These are phyloP conservation scores for Cadophora gregata DNA, from an alignment of 2,329 filamentous ascomycete genomes.

Conservation along the genomic window DNA sequence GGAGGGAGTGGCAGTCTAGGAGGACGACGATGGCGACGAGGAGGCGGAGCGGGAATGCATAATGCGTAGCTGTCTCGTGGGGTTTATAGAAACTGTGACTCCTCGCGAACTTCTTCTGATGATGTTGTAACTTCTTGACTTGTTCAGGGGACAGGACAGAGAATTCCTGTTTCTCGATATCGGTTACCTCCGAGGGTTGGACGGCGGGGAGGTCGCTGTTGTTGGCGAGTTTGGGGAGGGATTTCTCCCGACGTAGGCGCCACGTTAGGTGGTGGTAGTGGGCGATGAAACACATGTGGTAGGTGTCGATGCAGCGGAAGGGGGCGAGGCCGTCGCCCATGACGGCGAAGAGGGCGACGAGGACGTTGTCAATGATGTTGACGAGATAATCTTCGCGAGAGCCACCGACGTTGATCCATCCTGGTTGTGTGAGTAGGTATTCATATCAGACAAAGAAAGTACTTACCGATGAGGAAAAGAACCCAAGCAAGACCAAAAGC, in stretches of 20 bases:
- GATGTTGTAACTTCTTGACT: slow-evolving; percentile 73
- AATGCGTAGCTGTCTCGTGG: slow-evolving; percentile 82
- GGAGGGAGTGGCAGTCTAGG: slow-evolving; percentile 77
- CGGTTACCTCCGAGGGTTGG: slow-evolving; percentile 40
- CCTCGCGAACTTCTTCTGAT: slow-evolving; percentile 80
- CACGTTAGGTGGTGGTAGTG: slow-evolving; percentile 69
- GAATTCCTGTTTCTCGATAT: slow-evolving; percentile 50
- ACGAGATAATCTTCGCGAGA: slow-evolving; percentile 69
- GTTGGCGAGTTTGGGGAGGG: slow-evolving; percentile 61
- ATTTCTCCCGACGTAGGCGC: slow-evolving; percentile 61
- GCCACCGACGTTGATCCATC: slow-evolving; percentile 81
- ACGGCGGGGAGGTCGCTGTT: slow-evolving; percentile 63
- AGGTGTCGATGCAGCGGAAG: slow-evolving; percentile 81
- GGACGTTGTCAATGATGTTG: slow-evolving; percentile 72
- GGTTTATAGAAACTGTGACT: slow-evolving; percentile 91
- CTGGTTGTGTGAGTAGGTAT: slow-evolving; percentile 22
- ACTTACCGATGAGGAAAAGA: slow-evolving; percentile 78
- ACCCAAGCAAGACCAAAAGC: slow-evolving; percentile 89
- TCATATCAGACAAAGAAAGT: background rate
- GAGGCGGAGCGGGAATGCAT: slow-evolving; percentile 76
- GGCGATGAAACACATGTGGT: slow-evolving; percentile 74
- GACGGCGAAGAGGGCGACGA: slow-evolving; percentile 73
- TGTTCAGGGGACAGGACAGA: slow-evolving; percentile 70
- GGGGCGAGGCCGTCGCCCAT: slow-evolving; percentile 75
- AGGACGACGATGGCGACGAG: slow-evolving; percentile 80